phyloP scores from a whole-genome alignment of 2,329 filamentous ascomycete species.

The Stagonosporopsis rhizophila region DNA sequence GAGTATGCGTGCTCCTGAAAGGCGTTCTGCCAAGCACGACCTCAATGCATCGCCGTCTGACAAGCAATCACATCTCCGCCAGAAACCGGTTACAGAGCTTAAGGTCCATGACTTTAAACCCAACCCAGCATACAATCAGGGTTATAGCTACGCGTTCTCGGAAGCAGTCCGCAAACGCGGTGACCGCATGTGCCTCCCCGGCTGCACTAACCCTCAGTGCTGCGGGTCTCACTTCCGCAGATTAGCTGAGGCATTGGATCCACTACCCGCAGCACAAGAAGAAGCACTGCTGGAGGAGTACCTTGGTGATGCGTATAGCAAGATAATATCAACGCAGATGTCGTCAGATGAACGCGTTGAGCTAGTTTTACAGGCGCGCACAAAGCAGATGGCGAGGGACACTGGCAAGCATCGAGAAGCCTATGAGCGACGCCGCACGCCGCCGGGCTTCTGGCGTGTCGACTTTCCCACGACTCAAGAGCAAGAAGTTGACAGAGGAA shows the following conservation, averaged over 20 bases:
- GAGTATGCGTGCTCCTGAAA: conserved; percentile 27
- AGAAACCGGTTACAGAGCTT: conserved; percentile 64
- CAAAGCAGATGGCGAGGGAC: conserved; percentile 73
- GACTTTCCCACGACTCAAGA: conserved; percentile 93
- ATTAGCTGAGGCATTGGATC: conserved; percentile 60
- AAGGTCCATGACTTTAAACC: conserved; percentile 79
- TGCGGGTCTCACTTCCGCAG: conserved; percentile 75
- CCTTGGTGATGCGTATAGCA: conserved; percentile 55
- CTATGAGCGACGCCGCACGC: conserved; percentile 73
- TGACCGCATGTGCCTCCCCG: conserved; percentile 73
- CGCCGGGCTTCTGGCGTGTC: conserved; percentile 88
- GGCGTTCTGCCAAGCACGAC: conserved; percentile 21
- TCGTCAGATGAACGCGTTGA: conserved; percentile 66
- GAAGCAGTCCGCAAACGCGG: conserved; percentile 76
- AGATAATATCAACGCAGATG: conserved; percentile 56
- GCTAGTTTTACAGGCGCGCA: conserved; percentile 77
- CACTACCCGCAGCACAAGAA: conserved; percentile 45
- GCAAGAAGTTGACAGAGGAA: conserved; percentile 67
- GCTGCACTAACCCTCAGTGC: conserved; percentile 77
- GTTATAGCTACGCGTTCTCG: conserved; percentile 73
- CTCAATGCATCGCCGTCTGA: conserved; percentile 8
- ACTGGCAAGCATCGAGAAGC: conserved; percentile 79
- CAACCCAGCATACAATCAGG: conserved; percentile 75
- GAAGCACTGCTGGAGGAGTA: conserved; percentile 61
- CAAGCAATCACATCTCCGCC: conserved; percentile 51